Percentiles rank a stretch among this genome's conserved stretches.
Evolutionary conservation across 805 yeast species (phyloP).

Genomic region (Metschnikowia gruessii): DNA sequence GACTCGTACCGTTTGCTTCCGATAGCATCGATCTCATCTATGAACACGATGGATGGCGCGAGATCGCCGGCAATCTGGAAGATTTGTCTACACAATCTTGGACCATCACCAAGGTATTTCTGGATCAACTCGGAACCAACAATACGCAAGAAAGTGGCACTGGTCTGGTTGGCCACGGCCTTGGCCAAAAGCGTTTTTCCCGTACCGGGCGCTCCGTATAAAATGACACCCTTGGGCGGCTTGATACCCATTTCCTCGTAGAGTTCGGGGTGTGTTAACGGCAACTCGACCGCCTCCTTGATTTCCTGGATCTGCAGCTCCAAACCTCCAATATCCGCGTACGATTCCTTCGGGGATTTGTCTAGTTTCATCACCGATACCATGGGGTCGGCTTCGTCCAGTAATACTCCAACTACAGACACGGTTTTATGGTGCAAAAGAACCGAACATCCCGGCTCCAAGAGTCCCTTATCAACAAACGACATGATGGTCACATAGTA

Average conservation of each 20-base stretch:
- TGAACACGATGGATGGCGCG: conserved; percentile 97
- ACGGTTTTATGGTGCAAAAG: conserved; percentile 93
- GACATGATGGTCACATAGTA: conserved; percentile 94
- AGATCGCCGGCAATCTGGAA: conserved; percentile 96
- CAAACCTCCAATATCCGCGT: conserved; percentile 96
- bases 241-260: conserved; percentile 98
- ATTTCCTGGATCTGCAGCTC: conserved; percentile 96
- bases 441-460: conserved; percentile 97
- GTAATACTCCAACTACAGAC: conserved; percentile 95
- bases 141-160: conserved; percentile 92
- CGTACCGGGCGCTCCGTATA: conserved; percentile 98
- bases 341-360: conserved; percentile 94
- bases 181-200: conserved; percentile 94
- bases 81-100: conserved; percentile 87
- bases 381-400: conserved; percentile 97
- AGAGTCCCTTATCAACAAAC: conserved; percentile 91
- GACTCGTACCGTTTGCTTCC: conserved; percentile 98
- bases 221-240: conserved; percentile 96
- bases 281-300: conserved; percentile 94
- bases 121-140: conserved; percentile 97
- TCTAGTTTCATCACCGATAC: conserved; percentile 97
- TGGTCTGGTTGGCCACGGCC: conserved; percentile 97
- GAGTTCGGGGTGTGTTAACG: conserved; percentile 92
- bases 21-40: conserved; percentile 98
- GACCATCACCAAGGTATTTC: conserved; percentile 97